Conservation (phyloP, 805 yeast genomes). For the Candida orba region DNA sequence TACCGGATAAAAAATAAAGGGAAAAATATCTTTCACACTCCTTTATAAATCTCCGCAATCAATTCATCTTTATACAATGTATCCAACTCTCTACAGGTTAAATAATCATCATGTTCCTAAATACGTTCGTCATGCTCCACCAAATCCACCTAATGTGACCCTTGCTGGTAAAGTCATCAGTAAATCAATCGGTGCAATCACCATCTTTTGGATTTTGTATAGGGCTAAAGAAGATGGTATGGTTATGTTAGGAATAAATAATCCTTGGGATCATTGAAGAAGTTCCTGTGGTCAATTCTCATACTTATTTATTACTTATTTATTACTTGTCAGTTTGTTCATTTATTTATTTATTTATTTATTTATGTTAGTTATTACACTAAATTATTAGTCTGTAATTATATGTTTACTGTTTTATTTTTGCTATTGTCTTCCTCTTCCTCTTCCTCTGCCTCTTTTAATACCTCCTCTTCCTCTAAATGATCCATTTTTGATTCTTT, state of each 20-base stretch:
- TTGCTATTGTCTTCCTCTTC: slow-evolving; percentile 16
- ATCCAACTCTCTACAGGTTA: too few species aligned
- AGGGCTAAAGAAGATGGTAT: slow-evolving; percentile 68
- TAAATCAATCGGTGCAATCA: slow-evolving; percentile 69
- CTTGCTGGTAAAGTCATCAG: slow-evolving; percentile 49
- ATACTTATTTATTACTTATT: slow-evolving; percentile 3
- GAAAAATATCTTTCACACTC: too few species aligned
- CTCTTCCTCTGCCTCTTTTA: slow-evolving; percentile 10
- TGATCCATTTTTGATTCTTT: slow-evolving; percentile 13
- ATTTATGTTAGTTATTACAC: too few species aligned
- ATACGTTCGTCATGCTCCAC: slow-evolving; percentile 45
- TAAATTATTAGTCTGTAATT: background rate
- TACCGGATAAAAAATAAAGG: too few species aligned
- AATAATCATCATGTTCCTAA: slow-evolving; percentile 14
- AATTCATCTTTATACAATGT: too few species aligned
- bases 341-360: background rate
- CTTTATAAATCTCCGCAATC: too few species aligned
- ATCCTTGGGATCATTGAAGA: slow-evolving; percentile 30
- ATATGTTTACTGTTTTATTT: background rate
- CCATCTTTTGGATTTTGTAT: slow-evolving; percentile 87
- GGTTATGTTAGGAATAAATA: slow-evolving; percentile 43
- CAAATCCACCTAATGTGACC: slow-evolving; percentile 60
- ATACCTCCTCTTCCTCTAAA: slow-evolving; percentile 2
- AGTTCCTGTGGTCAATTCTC: background rate
- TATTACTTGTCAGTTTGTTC: too few species aligned